Evolutionary conservation across 768 basidiomycete genomes (phyloP).

Genomic region (Rhodotorula taiwanensis): DNA sequence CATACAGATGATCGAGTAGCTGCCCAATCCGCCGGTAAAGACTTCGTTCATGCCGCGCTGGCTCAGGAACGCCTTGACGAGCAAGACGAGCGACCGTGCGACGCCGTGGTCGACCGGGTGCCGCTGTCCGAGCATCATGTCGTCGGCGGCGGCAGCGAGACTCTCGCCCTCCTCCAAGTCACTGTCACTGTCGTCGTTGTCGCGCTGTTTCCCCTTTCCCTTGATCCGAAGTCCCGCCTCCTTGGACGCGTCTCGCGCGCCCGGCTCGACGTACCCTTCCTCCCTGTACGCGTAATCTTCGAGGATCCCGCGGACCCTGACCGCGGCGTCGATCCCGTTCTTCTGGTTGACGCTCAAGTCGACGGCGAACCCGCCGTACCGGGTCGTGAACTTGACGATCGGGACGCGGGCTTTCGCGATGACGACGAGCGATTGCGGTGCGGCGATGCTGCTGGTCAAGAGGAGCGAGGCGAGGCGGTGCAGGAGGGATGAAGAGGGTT

Average conservation of each 20-base stretch:
- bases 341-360: slow-evolving; percentile 90
- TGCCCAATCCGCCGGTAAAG: slow-evolving; percentile 89
- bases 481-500: slow-evolving; percentile 53
- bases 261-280: slow-evolving; percentile 33
- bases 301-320: slow-evolving; percentile 73
- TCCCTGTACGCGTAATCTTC: slow-evolving; percentile 46
- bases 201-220: neutral
- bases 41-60: slow-evolving; percentile 96
- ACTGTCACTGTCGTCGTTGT: neutral
- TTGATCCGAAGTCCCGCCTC: slow-evolving; percentile 44
- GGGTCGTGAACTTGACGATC: slow-evolving; percentile 88
- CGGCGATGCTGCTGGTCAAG: slow-evolving; percentile 64
- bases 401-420: slow-evolving; percentile 92
- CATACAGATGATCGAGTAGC: slow-evolving; percentile 87
- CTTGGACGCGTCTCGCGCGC: neutral
- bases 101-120: slow-evolving; percentile 33
- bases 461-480: slow-evolving; percentile 70
- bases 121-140: neutral
- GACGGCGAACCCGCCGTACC: slow-evolving; percentile 66
- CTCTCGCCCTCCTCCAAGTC: neutral
- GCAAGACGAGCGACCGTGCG: slow-evolving; percentile 58
- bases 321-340: slow-evolving; percentile 71
- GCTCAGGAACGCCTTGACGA: slow-evolving; percentile 81
- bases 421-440: slow-evolving; percentile 62
- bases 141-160: neutral